phyloP scores from a whole-genome alignment of 2,329 filamentous ascomycete genomes.

The Aspergillus caelatus region DNA sequence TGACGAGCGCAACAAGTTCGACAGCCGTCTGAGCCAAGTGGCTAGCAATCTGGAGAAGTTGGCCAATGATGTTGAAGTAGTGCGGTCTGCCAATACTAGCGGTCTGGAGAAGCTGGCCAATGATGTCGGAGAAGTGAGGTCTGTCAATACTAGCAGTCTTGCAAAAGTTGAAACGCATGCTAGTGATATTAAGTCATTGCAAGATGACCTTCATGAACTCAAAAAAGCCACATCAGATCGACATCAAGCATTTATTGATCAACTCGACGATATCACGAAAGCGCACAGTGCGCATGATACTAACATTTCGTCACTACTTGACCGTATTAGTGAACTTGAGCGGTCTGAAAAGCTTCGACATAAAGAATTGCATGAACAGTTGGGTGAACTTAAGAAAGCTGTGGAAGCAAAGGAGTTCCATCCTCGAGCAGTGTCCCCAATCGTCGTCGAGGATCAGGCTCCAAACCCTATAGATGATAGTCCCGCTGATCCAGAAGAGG shows the following conservation, averaged over 20 bases:
- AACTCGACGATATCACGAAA: conserved; percentile 3
- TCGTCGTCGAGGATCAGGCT: not conserved
- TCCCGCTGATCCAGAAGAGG: not conserved
- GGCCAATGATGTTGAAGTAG: not conserved
- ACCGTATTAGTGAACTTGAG: conserved; percentile 12
- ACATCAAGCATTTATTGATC: conserved; percentile 9
- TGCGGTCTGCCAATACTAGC: not conserved
- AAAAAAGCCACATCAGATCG: not conserved
- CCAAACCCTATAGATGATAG: not conserved
- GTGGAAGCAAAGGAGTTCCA: not conserved
- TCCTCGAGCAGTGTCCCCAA: not conserved
- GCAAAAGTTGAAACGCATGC: not conserved
- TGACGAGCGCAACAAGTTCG: not conserved
- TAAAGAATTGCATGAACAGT: conserved; percentile 7
- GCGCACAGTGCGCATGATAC: not conserved
- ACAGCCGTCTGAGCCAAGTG: not conserved
- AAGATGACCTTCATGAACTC: conserved; percentile 12
- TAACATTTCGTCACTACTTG: conserved; percentile 10
- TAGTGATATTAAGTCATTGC: conserved; percentile 8
- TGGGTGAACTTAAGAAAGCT: conserved; percentile 8
- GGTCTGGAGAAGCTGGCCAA: no score
- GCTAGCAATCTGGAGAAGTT: not conserved
- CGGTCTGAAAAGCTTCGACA: not conserved
- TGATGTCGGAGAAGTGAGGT: no score
- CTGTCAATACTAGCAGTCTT: no score